Percentiles rank a stretch among this genome's conserved stretches.
phyloP scores from a whole-genome alignment of 2,329 filamentous ascomycete species.

The Penicillium verrucosum region DNA sequence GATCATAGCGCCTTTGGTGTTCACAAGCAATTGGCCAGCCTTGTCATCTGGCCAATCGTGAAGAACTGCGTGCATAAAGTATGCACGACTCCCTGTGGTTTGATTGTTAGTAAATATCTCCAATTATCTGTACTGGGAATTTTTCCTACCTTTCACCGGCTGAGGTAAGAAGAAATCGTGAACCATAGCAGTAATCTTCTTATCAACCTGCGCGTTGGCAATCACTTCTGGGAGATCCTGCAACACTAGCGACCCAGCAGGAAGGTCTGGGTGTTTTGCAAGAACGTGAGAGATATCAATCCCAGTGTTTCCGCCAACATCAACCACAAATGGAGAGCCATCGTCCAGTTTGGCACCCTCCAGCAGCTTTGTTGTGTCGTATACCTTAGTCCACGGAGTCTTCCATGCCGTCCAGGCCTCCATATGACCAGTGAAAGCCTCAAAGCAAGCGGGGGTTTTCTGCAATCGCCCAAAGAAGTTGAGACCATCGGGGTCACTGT shows the following conservation, averaged over 20 bases:
- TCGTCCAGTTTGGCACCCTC: conserved; percentile 16
- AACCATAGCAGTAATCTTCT: conserved; percentile 23
- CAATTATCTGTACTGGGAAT: too few relatives aligned
- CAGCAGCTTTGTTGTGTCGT: conserved; percentile 24
- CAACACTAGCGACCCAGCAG: conserved; percentile 33
- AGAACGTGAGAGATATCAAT: conserved; percentile 36
- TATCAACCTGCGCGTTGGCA: conserved; percentile 22
- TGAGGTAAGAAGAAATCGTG: conserved; percentile 31
- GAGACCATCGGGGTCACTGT: conserved; percentile 18
- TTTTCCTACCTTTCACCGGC: conserved; percentile 24
- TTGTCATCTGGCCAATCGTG: conserved; percentile 45
- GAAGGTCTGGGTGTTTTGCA: conserved; percentile 31
- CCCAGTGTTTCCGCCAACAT: conserved; percentile 41
- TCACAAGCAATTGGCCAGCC: conserved; percentile 30
- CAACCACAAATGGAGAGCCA: conserved; percentile 34
- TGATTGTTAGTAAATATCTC: not conserved
- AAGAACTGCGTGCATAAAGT: conserved; percentile 44
- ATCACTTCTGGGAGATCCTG: conserved; percentile 42
- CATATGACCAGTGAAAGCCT: conserved; percentile 39
- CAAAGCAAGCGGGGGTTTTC: conserved; percentile 27
- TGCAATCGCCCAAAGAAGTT: conserved; percentile 37
- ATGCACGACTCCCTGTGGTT: conserved; percentile 34
- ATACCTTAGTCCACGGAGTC: conserved; percentile 36
- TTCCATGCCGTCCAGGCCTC: conserved; percentile 33
- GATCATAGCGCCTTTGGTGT: conserved; percentile 36